Base-by-base conservation (phyloP, 2,329 filamentous ascomycete species). In the Claviceps monticola region DNA sequence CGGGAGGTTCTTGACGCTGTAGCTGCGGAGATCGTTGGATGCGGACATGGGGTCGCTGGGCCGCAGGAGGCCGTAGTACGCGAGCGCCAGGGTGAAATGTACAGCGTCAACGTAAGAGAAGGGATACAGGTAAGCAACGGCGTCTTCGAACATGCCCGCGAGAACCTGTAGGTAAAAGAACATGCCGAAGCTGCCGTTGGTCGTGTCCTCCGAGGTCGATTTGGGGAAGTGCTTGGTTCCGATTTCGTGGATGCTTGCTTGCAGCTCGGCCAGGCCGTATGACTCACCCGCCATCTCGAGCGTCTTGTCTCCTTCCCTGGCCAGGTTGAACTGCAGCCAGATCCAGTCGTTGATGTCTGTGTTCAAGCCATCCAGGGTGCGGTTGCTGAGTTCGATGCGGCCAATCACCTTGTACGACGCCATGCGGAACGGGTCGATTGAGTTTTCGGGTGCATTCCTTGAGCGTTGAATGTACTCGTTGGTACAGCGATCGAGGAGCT, bases 351-450 rank as follows among this genome's bases (percentile, higher is more conserved):
- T 79, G 54, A 84, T 78, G 53, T 82, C 79, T 14, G 76, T 79
- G 60, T 78, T 79, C 38, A 85, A 68, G 46, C 76, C 77, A 23
- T 83, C 80, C 34, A 85, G 66, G 58, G 75, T 80, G 56, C 82
- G 78, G 66, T 82, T 82, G 62, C 71, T 73, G 26, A 86, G 70
- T 60, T 84, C 82, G 59, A 82, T 84, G 46, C 82, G 88, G 46
- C 94, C 93, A 59, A 98, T 85, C 55, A 98, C 83, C 74, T 98
- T 97, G 76, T 97, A 97, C 66, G 93, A 96, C 47, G 91, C 90
- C 82, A 95, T 90, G 51, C 89, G 83, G 71, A 94, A 98, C 26
- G 93, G 93, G 65, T 98, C 93, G 56, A 94, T 82, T 1, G 87
- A 86, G 63, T 90, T 84, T 53, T 93, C 87, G 0, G 88, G 86